Conservation (phyloP, 2,329 filamentous ascomycete species). For the Trichophyton simii region DNA sequence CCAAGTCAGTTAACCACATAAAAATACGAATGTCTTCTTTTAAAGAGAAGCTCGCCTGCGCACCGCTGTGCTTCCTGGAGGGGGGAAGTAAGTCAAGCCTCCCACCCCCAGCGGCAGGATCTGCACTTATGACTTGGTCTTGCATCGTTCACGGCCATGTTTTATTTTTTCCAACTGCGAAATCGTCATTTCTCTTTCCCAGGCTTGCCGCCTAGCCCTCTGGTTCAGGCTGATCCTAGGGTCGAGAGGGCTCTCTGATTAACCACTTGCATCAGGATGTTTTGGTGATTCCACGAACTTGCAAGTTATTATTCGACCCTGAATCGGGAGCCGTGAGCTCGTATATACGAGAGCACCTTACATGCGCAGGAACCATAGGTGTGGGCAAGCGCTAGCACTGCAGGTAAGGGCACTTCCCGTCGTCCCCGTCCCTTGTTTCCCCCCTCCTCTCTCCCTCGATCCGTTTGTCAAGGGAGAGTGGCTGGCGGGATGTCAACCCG, state of each 20-base stretch:
- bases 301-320: neutral
- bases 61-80: neutral
- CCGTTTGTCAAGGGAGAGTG: neutral
- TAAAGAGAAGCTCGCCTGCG: neutral
- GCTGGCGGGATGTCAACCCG: neutral
- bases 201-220: neutral
- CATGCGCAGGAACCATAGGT: conserved; percentile 7
- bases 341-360: conserved; percentile 2
- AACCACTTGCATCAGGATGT: neutral
- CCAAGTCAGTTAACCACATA: neutral
- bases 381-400: conserved; percentile 8
- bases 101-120: neutral
- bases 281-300: neutral
- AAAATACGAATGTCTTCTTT: neutral
- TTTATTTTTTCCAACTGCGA: neutral
- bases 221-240: neutral
- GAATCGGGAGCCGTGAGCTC: neutral
- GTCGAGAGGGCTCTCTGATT: neutral
- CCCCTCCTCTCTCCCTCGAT: neutral
- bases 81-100: neutral
- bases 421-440: conserved; percentile 8
- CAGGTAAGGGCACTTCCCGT: conserved; percentile 10
- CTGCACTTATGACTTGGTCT: conserved; percentile 7
- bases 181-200: too few species aligned
- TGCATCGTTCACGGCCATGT: conserved; percentile 3